Percentiles rank a stretch among this genome's conserved stretches.
These are phyloP conservation scores for Pythium monospermum DNA, from an alignment of 352 stramenopile genomes.

Conservation along the genomic window DNA sequence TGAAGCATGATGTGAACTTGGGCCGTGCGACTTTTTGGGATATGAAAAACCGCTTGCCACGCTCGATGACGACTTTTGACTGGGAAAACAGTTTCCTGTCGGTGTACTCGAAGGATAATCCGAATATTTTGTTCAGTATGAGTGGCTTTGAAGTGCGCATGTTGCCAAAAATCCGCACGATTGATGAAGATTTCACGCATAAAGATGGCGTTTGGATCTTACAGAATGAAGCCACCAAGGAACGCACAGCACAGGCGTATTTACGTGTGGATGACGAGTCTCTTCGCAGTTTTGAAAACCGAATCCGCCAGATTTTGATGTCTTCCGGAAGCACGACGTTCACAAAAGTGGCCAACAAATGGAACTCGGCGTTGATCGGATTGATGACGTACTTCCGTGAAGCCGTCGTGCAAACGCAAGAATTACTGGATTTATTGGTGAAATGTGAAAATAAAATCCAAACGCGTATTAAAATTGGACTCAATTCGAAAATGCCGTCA, in stretches of 20 bases:
- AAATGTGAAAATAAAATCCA: slow-evolving; percentile 99
- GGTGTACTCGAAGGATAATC: slow-evolving; percentile 99
- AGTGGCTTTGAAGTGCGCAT: slow-evolving; percentile 98
- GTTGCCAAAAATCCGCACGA: slow-evolving; percentile 88
- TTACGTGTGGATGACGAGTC: slow-evolving; percentile 95
- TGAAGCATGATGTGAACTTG: slow-evolving; percentile 99
- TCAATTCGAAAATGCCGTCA: slow-evolving; percentile 99
- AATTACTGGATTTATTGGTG: slow-evolving; percentile 99
- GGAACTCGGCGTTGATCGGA: slow-evolving; percentile 91
- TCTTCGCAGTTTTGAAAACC: slow-evolving; percentile 97
- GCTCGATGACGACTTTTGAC: slow-evolving; percentile 98
- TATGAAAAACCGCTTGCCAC: slow-evolving; percentile 99
- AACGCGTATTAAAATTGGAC: slow-evolving; percentile 99
- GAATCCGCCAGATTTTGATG: slow-evolving; percentile 99
- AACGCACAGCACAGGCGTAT: slow-evolving; percentile 98
- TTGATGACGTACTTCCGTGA: slow-evolving; percentile 99
- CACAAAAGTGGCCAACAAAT: slow-evolving; percentile 99
- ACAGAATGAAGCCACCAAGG: slow-evolving; percentile 99
- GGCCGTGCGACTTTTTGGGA: slow-evolving; percentile 99
- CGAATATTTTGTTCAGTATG: slow-evolving; percentile 99
- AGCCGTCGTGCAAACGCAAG: slow-evolving; percentile 98
- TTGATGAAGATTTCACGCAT: slow-evolving; percentile 91
- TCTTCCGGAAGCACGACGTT: slow-evolving; percentile 99
- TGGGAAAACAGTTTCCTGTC: slow-evolving; percentile 99
- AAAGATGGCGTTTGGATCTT: slow-evolving; percentile 99